Evolutionary conservation across 306 rosid species (phyloP), one percentile per base, ranked within the genome.

Genomic region (Ochetophila trinervis): DNA sequence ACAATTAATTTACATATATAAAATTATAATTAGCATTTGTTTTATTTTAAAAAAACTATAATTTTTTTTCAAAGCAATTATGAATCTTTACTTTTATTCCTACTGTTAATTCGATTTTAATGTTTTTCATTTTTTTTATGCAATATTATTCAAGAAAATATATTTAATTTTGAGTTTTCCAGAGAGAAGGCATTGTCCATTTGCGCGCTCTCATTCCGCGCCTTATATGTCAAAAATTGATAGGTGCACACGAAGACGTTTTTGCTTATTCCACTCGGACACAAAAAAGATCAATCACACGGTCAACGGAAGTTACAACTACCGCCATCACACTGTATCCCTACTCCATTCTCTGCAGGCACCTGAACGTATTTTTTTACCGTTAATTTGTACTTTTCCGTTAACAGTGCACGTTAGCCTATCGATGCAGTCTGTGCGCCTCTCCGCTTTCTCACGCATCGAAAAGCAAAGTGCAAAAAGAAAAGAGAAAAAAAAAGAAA

Each of bases 331-430:
- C 53, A 49, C n/a, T 15, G 18, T 2, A 49, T 49, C 53, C 1
- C 52, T 16, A 1, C 1, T 8, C 6, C 5, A 49, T 1, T 2
- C 5, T n/a, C 16, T 16, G 19, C 53, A 4, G 19, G n/a, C 19
- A 49, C n/a, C 21, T 49, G 53, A 49, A 16, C 15, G 53, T 17
- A 19, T 0, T 49, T 49, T 48, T 49, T 49, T 15, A 49, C 53
- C 53, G 53, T 49, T 49, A 49, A n/a, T 49, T 49, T 49, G 53
- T 17, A 49, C 53, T 49, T 49, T 49, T 49, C 53, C 53, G 53
- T 49, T 49, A 49, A 49, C 53, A 19, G 53, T n/a, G 6, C 53
- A 49, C 53, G 53, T 17, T 49, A 49, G 53, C 53, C 53, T 2
- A 40, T 40, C 15, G 45, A 40, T 40, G 1, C 6, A 40, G 45